Base-by-base conservation (phyloP, 148 eudicot species). In the Cornus florida region DNA sequence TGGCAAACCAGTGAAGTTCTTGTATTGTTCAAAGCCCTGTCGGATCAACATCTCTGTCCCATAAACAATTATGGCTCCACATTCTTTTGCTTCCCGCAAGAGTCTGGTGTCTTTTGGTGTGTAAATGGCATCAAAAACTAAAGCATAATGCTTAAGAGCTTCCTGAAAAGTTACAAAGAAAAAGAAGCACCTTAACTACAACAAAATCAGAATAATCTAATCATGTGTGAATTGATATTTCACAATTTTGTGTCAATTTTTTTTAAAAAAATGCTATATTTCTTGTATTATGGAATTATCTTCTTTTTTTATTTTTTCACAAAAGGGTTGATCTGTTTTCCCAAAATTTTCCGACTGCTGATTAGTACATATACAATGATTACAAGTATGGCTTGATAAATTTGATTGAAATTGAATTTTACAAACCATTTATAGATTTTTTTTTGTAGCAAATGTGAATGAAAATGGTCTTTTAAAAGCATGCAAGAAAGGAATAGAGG, bases 111-210 rank as follows among this genome's bases (percentile, higher is more conserved):
- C 88, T 84, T 90, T 94, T 10, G 97, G 97, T 3, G 93, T 87
- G 87, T 93, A 93, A 41, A 93, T 88, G 60, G 95, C 97, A 82
- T 94, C 97, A 70, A 94, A 93, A 31, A 91, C 97, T 65, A 94
- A 87, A 48, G 85, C 77, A 69, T 94, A 94, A 48, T 89, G 72
- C 74, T 83, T 80, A 48, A 93, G 82, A 77, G 87, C 92, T 82
- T 89, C 91, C 98, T 94, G 95, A 74, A 78, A 20, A 5, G 9
- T 53, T 31, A 19, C 6, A 33, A n/a, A 46, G 77, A 73, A 69
- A 73, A 13, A 4, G 24, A 74, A 19, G 13, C 41, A 19, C 7
- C 19, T 32, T 33, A 20, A 35, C 5, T 38, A 23, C 38, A 24
- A 7, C 19, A 53, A 53, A 70, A 12, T 13, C 13, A 32, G 14